Base-by-base conservation (phyloP, 78 protist genomes). In the Corallochytrium limacisporum region DNA sequence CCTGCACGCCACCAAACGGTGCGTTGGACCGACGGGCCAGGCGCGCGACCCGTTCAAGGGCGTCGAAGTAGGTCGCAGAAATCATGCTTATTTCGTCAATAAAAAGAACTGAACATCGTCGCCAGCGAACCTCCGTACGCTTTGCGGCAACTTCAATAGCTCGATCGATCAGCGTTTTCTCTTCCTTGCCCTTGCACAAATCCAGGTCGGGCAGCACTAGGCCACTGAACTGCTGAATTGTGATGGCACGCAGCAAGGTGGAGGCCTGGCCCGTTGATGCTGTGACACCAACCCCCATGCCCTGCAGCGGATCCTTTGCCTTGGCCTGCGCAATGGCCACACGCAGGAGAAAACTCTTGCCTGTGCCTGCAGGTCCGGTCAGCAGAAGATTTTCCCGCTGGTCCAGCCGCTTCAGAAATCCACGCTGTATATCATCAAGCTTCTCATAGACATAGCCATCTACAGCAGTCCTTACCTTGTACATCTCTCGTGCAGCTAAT, bases 1-100 rank as follows among this genome's bases (percentile, higher is more conserved):
- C 48, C 67, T 81, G 81, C 22, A 81, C 9, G 46, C 82, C 82
- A 12, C 82, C 82, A 59, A 77, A 77, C 28, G 75, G 75, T 42
- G 1, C 3, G 9, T 43, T 18, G 32, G 20, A 7, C 29, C 40
- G 28, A 48, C 69, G 67, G 16, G 69, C 24, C 29, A 0, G 12
- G 9, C 47, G 37, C 40, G 70, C 63, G 22, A 48, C 38, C 4
- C 12, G 2, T 28, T 70, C 72, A 20, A 42, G 46, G 62, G n/a
- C 7, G 39, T 74, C 71, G 22, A 80, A 54, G 29, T 65, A 33
- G 38, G 35, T 61, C n/a, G 74, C 65, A 1, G 13, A 24, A 8
- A 74, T 36, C 85, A 79, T 67, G 22, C 63, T 42, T 31, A 72
- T 46, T 55, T 81, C 86, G 55, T 81, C 86, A 48, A 81, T 37